phyloP scores from a whole-genome alignment of 208 protist species.

The Trypanosoma grayi region DNA sequence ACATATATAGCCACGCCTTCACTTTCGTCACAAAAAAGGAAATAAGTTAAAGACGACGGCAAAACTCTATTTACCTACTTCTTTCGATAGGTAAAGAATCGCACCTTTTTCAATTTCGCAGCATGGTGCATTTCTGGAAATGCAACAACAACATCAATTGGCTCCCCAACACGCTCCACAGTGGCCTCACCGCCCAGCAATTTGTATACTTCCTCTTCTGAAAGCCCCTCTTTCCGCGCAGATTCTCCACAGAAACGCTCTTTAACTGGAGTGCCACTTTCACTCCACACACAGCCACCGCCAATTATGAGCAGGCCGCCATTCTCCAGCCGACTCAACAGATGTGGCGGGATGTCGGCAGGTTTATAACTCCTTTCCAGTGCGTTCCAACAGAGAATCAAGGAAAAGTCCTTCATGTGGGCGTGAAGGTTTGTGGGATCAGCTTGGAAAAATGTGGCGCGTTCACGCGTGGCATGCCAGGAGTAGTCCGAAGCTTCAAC shows the following conservation, averaged over 20 bases:
- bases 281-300: slow-evolving; percentile 54
- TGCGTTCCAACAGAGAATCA: slow-evolving; percentile 88
- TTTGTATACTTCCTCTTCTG: slow-evolving; percentile 53
- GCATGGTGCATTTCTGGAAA: slow-evolving; percentile 46
- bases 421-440: slow-evolving; percentile 87
- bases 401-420: slow-evolving; percentile 71
- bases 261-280: slow-evolving; percentile 31
- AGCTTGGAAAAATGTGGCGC: slow-evolving; percentile 83
- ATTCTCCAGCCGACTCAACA: slow-evolving; percentile 52
- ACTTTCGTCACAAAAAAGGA: not conserved
- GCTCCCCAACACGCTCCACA: slow-evolving; percentile 67
- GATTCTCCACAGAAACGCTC: slow-evolving; percentile 19
- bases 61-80: slow-evolving; percentile 28
- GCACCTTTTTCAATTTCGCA: slow-evolving; percentile 41
- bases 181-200: slow-evolving; percentile 52
- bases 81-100: slow-evolving; percentile 64
- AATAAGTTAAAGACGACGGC: not conserved
- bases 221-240: slow-evolving; percentile 27
- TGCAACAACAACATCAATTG: slow-evolving; percentile 49
- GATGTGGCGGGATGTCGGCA: slow-evolving; percentile 60
- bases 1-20: no score
- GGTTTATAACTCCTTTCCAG: slow-evolving; percentile 83
- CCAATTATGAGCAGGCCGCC: slow-evolving; percentile 81
- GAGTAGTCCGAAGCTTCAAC: slow-evolving; percentile 39
- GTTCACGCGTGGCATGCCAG: slow-evolving; percentile 63